Evolutionary conservation across 2,329 filamentous ascomycete genomes (phyloP).

Genomic region (Alternaria rosae): DNA sequence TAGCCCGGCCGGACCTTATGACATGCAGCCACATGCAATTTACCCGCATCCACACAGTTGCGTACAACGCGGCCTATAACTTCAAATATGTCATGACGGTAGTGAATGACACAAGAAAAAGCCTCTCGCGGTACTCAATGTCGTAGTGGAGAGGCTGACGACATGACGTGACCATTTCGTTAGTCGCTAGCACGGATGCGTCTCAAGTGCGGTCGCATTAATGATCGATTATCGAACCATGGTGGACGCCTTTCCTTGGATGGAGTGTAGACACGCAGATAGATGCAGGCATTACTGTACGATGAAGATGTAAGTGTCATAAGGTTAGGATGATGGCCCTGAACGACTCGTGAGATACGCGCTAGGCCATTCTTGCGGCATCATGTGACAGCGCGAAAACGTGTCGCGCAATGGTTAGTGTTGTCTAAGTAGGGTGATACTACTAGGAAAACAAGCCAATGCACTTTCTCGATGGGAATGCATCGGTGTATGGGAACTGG

Average conservation of each 20-base stretch:
- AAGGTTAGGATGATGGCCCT: not conserved
- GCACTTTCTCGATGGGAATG: not conserved
- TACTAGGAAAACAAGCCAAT: not conserved
- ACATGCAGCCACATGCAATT: not conserved
- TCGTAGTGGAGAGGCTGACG: not conserved
- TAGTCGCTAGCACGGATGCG: slow-evolving; percentile 3
- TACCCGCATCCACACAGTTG: not conserved
- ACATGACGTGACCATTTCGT: slow-evolving; percentile 3
- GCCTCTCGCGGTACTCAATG: not conserved
- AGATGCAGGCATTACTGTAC: not conserved
- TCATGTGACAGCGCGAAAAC: not conserved
- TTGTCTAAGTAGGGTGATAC: not conserved
- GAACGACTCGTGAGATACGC: not conserved
- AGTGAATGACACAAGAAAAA: not conserved
- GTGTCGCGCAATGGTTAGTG: not conserved
- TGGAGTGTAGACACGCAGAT: not conserved
- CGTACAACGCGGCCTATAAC: not conserved
- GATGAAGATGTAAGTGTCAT: not conserved
- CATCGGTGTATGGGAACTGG: not conserved
- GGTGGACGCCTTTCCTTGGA: not conserved
- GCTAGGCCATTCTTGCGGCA: not conserved
- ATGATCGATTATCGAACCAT: not conserved
- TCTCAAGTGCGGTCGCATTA: not conserved
- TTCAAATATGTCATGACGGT: not conserved
- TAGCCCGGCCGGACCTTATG: not conserved